A percentile compares a stretch with the other conserved stretches of the same genome.
These are phyloP conservation scores for Phaseolus lunatus DNA, from an alignment of 306 rosid species.

Conservation along the genomic window DNA sequence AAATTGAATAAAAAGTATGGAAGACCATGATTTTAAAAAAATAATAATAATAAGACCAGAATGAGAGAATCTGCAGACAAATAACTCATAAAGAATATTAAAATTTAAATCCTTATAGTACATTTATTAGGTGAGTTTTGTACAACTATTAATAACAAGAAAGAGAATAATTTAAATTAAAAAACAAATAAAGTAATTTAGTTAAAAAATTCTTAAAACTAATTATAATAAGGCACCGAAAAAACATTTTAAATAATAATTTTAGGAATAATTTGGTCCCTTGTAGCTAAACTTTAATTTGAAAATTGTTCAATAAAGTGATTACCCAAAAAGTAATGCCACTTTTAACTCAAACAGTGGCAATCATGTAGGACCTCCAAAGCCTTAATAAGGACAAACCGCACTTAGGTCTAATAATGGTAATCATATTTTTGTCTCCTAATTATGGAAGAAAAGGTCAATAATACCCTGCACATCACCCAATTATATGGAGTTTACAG, in stretches of 20 bases:
- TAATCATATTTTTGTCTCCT: conserved; percentile 28
- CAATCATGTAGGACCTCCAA: conserved; percentile 33
- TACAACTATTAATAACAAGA: neutral
- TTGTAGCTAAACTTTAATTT: neutral
- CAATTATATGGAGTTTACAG: conserved; percentile 8
- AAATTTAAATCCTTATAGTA: neutral
- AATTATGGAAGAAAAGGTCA: conserved; percentile 14
- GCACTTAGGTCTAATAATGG: conserved; percentile 36
- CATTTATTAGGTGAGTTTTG: neutral
- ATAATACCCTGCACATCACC: neutral
- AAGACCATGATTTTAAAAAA: neutral
- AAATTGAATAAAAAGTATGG: neutral
- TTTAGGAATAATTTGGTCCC: conserved; percentile 26
- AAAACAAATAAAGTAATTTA: neutral
- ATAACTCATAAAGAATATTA: neutral
- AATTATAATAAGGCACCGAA: neutral
- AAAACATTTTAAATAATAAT: neutral
- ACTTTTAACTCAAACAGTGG: conserved; percentile 39
- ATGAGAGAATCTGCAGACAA: neutral
- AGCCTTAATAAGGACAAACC: conserved; percentile 17
- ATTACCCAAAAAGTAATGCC: neutral
- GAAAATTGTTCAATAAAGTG: neutral
- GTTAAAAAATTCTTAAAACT: neutral
- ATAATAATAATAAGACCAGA: neutral
- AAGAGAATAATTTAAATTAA: neutral